Base-by-base conservation (phyloP, 2,329 filamentous ascomycete species). In the Trichoderma cornu-damae region DNA sequence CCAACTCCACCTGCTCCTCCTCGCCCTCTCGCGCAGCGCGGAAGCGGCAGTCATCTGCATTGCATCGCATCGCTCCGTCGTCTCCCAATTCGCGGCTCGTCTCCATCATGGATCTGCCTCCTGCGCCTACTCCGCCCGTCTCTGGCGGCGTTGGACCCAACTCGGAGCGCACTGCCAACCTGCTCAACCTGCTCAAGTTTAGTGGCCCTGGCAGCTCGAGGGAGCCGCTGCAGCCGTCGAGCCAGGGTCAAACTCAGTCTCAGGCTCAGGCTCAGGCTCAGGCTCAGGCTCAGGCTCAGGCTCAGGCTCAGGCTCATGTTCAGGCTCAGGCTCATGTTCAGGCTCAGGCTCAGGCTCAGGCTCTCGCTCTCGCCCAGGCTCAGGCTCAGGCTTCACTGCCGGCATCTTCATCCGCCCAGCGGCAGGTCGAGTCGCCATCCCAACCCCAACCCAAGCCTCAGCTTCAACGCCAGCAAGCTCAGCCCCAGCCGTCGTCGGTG, bases 101-200 rank as follows among this genome's bases (percentile, higher is more conserved):
- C 38, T 32, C 54, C 57, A 59, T 67, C 59, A 71, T 75, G 66
- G 73, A 75, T 65, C 71, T 81, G 63, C 78, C 77, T 53, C 75
- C 79, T 60, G 80, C 80, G 58, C 79, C 78, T 58, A 79, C 77
- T 66, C 75, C 75, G 61, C 75, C 75, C 51, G 70, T 73, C 62
- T 74, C 72, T 61, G 69, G 68, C 63, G 69, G 70, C 64, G 68
- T 72, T 68, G 69, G 69, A 3, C 69, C 71, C 51, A 70, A 70
- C 56, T 67, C 68, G 38, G 78, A 81, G 52, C 79, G 80, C 64
- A 81, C 79, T 40, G 73, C 77, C 57, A 82, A 79, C 62, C 67
- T 86, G 64, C 72, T 86, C 66, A 84, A 81, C 63, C 73, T 85
- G 56, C 77, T 86, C 68, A 85, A 85, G 74, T 84, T 83, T 65